Evolutionary conservation across 805 yeast genomes (phyloP).

Genomic region (Maudiozyma bulderi): DNA sequence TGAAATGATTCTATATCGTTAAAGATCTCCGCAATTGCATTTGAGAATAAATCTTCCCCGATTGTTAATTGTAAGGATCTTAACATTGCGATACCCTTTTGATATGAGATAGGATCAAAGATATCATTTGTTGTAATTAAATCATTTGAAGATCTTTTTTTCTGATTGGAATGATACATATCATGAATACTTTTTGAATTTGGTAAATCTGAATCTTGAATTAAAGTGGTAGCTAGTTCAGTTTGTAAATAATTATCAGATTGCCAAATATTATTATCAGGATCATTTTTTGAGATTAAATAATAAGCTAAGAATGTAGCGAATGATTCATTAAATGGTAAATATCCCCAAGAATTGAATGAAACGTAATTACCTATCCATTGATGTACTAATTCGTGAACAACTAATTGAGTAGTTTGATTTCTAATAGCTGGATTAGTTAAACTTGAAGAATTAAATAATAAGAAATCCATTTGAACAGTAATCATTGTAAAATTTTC

Average conservation of each 20-base stretch:
- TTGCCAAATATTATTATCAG: conserved; percentile 18
- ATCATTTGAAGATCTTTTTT: not conserved
- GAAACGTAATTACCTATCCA: conserved; percentile 67
- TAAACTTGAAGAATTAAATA: conserved; percentile 30
- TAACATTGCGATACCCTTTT: conserved; percentile 25
- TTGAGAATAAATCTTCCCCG: conserved; percentile 15
- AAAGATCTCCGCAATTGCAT: conserved; percentile 13
- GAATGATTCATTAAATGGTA: conserved; percentile 72
- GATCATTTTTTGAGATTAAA: conserved; percentile 29
- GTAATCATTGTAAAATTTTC: conserved; percentile 70
- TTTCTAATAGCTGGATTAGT: conserved; percentile 19
- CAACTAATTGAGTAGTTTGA: conserved; percentile 45
- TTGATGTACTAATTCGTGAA: conserved; percentile 71
- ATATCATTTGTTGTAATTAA: conserved; percentile 19
- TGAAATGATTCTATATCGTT: conserved; percentile 10
- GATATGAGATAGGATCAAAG: conserved; percentile 25
- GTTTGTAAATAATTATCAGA: conserved; percentile 17
- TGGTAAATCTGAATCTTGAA: conserved; percentile 9
- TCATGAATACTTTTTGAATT: conserved; percentile 11
- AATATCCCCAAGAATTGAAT: conserved; percentile 55
- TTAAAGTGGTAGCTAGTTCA: conserved; percentile 12
- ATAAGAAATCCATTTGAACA: conserved; percentile 42
- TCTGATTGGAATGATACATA: conserved; percentile 5
- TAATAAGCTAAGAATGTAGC: conserved; percentile 64
- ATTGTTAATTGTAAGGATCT: conserved; percentile 21